phyloP scores from a whole-genome alignment of 306 rosid genomes.

The Trifolium fragiferum region DNA sequence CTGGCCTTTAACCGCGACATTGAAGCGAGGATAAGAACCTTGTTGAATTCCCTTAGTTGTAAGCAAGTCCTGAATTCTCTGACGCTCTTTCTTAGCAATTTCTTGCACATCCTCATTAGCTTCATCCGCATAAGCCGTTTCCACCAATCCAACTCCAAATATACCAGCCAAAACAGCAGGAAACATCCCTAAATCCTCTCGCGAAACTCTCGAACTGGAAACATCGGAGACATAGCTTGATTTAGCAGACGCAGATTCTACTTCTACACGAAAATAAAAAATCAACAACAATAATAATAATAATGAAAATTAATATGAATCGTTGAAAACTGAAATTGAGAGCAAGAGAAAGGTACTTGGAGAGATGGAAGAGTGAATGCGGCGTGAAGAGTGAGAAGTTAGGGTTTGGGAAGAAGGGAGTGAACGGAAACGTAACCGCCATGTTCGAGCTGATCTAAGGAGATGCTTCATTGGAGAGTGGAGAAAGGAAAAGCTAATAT shows the following conservation, averaged over 20 bases:
- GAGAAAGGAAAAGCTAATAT: background rate
- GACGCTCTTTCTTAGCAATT: constrained; percentile 64
- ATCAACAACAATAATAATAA: background rate
- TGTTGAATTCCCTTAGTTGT: constrained; percentile 54
- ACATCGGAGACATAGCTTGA: constrained; percentile 41
- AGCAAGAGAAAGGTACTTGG: constrained; percentile 43
- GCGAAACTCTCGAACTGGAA: constrained; percentile 34
- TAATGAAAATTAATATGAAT: background rate
- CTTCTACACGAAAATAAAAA: constrained; percentile 44
- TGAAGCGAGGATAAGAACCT: constrained; percentile 74
- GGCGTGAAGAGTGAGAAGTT: constrained; percentile 44
- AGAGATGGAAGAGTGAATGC: constrained; percentile 36
- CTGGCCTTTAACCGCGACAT: constrained; percentile 75
- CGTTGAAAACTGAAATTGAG: background rate
- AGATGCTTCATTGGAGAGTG: constrained; percentile 51
- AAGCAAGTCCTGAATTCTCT: constrained; percentile 59
- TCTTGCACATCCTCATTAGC: constrained; percentile 63
- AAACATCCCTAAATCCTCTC: constrained; percentile 37
- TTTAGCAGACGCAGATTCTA: constrained; percentile 42
- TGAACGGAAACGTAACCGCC: constrained; percentile 47
- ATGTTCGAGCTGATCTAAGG: constrained; percentile 44
- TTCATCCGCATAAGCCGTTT: constrained; percentile 58
- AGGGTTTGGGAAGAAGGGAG: constrained; percentile 54
- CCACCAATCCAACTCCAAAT: constrained; percentile 59
- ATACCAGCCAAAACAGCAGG: constrained; percentile 60